Base-by-base conservation (phyloP, 2,329 filamentous ascomycete species). In the Paradendryphiella salina region DNA sequence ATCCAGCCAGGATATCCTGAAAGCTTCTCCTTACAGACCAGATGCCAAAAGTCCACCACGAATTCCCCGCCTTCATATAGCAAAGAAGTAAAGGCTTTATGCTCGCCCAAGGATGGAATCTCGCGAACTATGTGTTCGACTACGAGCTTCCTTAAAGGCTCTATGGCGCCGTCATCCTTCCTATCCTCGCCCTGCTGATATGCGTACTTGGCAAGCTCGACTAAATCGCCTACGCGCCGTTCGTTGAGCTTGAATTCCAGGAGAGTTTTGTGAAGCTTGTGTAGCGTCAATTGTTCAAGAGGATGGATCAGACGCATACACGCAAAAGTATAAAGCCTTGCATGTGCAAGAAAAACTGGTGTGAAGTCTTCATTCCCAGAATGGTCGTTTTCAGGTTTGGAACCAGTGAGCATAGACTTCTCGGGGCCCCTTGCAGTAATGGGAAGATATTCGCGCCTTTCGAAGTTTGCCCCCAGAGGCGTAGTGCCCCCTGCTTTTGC, bases 191-290 rank as follows among this genome's bases (percentile, higher is more conserved):
- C 53, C 23, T 66, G 43, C 1, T 55, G 53, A 18, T 64, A 67
- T 2, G 59, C 59, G 29, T 67, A 68, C n/a, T 55, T 57, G 9
- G 54, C 63, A 1, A 70, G 44, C 23, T 65, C 56, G 1, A 65
- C 33, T 6, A 71, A 52, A 21, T 70, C 66, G 2, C 52, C 38
- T 0, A 66, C 52, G 1, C 66, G 62, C 7, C 52, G 44, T 1
- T 43, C 36, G 14, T 59, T 66, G 7, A 68, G 41, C 15, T 61
- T 37, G 50, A 71, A 71, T 4, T 9, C 18, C 8, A 59, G 33
- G 1, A 72, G 55, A 3, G 64, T 67, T 13, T 49, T 54, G 33
- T 70, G 63, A n/a, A 71, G 50, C 35, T 66, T 71, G n/a, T 65
- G 13, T 1, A 72, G 50, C 1, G 57, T 48, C 3, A 70, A 54